phyloP scores from a whole-genome alignment of 768 basidiomycete species.

The Boletus subcaerulescens region DNA sequence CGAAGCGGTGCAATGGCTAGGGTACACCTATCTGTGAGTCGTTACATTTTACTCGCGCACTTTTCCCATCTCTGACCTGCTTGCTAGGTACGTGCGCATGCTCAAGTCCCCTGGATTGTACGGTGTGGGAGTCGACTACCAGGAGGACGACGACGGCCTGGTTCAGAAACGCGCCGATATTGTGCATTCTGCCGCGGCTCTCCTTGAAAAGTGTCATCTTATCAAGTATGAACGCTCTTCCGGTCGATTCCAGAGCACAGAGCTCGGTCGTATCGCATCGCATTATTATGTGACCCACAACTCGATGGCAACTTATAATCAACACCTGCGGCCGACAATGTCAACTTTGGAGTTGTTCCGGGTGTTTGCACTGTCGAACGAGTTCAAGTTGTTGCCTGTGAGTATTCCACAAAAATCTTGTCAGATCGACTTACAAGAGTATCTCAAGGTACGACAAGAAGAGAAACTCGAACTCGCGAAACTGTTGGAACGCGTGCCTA shows the following conservation, averaged over 20 bases:
- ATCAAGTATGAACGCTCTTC: constrained; percentile 62
- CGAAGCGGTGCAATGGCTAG: constrained; percentile 96
- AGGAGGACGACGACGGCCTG: constrained; percentile 76
- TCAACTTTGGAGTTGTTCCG: constrained; percentile 68
- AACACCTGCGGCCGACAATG: constrained; percentile 87
- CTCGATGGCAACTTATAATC: constrained; percentile 96
- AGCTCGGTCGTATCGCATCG: constrained; percentile 1
- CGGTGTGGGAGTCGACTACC: constrained; percentile 85
- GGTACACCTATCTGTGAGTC: constrained; percentile 87
- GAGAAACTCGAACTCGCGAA: constrained; percentile 37
- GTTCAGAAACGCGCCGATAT: constrained; percentile 95
- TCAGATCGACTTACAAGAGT: neutral
- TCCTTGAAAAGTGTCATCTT: constrained; percentile 92
- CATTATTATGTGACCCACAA: constrained; percentile 54
- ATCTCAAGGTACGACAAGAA: constrained; percentile 58
- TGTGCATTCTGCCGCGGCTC: constrained; percentile 85
- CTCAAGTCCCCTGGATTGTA: constrained; percentile 86
- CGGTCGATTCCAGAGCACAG: constrained; percentile 4
- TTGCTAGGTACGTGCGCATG: constrained; percentile 86
- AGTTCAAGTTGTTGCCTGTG: constrained; percentile 3
- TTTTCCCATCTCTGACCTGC: constrained; percentile 3
- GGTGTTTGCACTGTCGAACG: constrained; percentile 1
- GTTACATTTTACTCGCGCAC: neutral
- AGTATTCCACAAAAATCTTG: constrained; percentile 15
- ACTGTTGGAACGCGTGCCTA: constrained; percentile 28